A percentile compares a stretch with the other conserved stretches of the same genome.
Evolutionary conservation across 2,329 filamentous ascomycete species (phyloP).

Genomic region (Monosporascus sp.): DNA sequence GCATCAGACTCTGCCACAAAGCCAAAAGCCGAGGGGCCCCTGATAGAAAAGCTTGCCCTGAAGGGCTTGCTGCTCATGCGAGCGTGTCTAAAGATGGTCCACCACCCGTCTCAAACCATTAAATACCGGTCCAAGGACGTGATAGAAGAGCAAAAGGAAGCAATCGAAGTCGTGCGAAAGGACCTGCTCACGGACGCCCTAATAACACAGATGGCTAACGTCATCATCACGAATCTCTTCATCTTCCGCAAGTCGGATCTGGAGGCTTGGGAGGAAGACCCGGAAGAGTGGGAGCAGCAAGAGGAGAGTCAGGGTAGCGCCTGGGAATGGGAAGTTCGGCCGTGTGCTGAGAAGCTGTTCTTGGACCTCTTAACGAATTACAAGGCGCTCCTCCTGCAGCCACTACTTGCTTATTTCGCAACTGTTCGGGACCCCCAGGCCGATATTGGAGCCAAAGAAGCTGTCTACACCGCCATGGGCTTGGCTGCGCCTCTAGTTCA

Average conservation of each 20-base stretch:
- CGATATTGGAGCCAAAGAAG: conserved; percentile 83
- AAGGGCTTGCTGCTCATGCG: conserved; percentile 79
- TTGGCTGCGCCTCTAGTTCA: conserved; percentile 74
- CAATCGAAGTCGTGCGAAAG: conserved; percentile 63
- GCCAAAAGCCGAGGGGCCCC: conserved; percentile 51
- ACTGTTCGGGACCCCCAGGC: conserved; percentile 61
- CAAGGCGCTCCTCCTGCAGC: conserved; percentile 73
- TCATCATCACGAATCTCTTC: conserved; percentile 82
- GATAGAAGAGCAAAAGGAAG: conserved; percentile 69
- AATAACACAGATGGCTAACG: conserved; percentile 75
- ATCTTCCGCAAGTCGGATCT: conserved; percentile 81
- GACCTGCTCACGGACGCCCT: conserved; percentile 73
- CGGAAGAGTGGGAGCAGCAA: conserved; percentile 90
- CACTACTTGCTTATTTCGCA: conserved; percentile 77
- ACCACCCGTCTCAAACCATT: conserved; percentile 75
- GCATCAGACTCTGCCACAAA: conserved; percentile 35
- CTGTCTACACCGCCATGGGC: conserved; percentile 89
- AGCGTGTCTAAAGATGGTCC: conserved; percentile 79
- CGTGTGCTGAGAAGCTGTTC: conserved; percentile 91
- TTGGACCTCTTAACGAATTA: conserved; percentile 86
- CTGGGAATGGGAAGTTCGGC: conserved; percentile 88
- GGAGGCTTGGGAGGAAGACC: conserved; percentile 87
- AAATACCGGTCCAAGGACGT: conserved; percentile 71
- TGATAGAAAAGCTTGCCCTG: conserved; percentile 74
- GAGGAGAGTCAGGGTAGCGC: conserved; percentile 81